Evolutionary conservation across 495 filamentous ascomycete genomes (phyloP).

Genomic region (Aspergillus diversus): DNA sequence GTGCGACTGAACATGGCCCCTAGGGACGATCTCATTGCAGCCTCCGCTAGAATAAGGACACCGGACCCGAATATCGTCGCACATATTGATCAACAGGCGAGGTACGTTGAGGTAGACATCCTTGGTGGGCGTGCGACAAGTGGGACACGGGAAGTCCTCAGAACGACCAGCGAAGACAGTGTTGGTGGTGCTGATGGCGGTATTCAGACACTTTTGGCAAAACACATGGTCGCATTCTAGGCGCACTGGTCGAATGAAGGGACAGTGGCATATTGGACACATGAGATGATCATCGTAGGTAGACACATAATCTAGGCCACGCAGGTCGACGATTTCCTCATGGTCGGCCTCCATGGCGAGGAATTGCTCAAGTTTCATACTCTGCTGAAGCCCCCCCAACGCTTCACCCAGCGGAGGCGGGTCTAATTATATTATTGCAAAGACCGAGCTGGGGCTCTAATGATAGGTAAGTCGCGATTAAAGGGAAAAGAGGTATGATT

Average conservation of each 20-base stretch:
- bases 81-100: conserved; percentile 63
- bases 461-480: neutral
- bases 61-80: conserved; percentile 74
- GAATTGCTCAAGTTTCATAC: conserved; percentile 42
- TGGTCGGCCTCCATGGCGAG: conserved; percentile 39
- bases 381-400: conserved; percentile 3
- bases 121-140: conserved; percentile 46
- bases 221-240: conserved; percentile 78
- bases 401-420: neutral
- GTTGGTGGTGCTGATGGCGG: conserved; percentile 51
- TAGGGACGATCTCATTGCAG: conserved; percentile 63
- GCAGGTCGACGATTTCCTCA: conserved; percentile 60
- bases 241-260: conserved; percentile 72
- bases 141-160: conserved; percentile 49
- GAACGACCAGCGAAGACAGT: conserved; percentile 37
- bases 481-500: conserved; percentile 10
- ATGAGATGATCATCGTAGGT: conserved; percentile 75
- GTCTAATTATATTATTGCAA: conserved; percentile 4
- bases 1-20: conserved; percentile 73
- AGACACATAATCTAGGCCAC: conserved; percentile 69
- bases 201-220: conserved; percentile 70
- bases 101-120: conserved; percentile 49
- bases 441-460: neutral
- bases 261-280: conserved; percentile 80
- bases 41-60: conserved; percentile 68